Base-by-base conservation (phyloP, 1,284 basidiomycete species). In the Naganishia albida region DNA sequence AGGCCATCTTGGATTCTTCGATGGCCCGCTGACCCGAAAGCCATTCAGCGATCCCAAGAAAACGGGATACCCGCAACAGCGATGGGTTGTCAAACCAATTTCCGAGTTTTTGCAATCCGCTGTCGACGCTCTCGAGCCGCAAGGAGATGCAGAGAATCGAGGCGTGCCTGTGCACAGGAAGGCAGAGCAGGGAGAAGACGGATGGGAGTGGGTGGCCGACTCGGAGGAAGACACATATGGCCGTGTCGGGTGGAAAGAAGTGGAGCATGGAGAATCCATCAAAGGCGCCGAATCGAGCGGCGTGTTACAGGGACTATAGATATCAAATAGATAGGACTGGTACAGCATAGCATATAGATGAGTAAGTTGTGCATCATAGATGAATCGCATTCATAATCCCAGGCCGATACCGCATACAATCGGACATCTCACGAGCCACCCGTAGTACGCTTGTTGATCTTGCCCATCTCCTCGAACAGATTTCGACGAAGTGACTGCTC, bases 1-100 rank as follows among this genome's bases (percentile, higher is more conserved):
- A 1, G 96, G 96, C 0, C 95, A 99, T 80, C 82, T 99, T 18
- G 95, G 95, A 38, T 98, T 92, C 94, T 98, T 95, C 75, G 86
- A 89, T 71, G 80, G 84, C 4, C 71, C 72, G 16, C 62, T 56
- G 20, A 26, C 60, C 23, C 20, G 12, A 26, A 42, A 46, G 23
- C 42, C 62, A 6, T 44, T 34, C 28, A 44, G 56, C 38, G 54
- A 50, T 44, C 63, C 46, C 20, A 63, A 60, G 3, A 54, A 49
- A 1, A 55, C 63, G 3, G 71, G 26, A 60, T 65, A 65, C 38
- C 62, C 71, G 3, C 73, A 76, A 66, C 56, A 63, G 20, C 74
- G 78, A 53, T 80, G 78, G 78, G 69, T 80, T 12, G 63, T 72
- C 23, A 72, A 71, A 49, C 78, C 78, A 0, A 70, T 78, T 7